phyloP scores from a whole-genome alignment of 768 basidiomycete species.

The Pleurotus tuber-regium region DNA sequence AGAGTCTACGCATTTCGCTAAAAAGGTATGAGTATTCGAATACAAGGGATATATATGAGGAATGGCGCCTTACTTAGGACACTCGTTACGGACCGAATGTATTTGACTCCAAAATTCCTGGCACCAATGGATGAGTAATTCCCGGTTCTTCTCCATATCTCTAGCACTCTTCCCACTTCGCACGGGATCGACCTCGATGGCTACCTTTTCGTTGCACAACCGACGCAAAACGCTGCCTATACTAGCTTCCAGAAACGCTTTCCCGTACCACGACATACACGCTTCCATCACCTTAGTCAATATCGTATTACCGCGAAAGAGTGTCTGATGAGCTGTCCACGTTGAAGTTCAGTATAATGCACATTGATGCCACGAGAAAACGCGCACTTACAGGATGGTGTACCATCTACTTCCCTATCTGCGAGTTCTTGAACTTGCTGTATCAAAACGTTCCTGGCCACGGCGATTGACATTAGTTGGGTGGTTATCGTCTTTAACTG shows the following conservation, averaged over 20 bases:
- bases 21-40: background rate
- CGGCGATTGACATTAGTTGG: constrained; percentile 66
- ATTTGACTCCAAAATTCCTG: constrained; percentile 80
- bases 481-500: constrained; percentile 62
- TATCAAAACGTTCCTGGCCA: constrained; percentile 62
- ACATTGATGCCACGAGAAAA: background rate
- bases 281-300: constrained; percentile 76
- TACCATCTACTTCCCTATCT: constrained; percentile 66
- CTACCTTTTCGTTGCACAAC: constrained; percentile 68
- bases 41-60: background rate
- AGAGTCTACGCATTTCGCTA: constrained; percentile 73
- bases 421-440: constrained; percentile 71
- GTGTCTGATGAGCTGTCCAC: constrained; percentile 66
- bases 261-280: constrained; percentile 82
- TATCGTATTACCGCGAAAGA: constrained; percentile 68
- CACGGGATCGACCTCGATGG: constrained; percentile 80
- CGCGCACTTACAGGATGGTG: constrained; percentile 55
- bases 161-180: constrained; percentile 59
- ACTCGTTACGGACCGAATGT: constrained; percentile 67
- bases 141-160: constrained; percentile 65
- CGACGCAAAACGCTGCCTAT: constrained; percentile 69
- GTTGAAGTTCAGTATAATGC: constrained; percentile 9
- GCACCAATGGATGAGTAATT: constrained; percentile 75
- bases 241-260: constrained; percentile 74
- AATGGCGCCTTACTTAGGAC: constrained; percentile 60